phyloP scores from a whole-genome alignment of 202 grass and related monocot species.

The Schoenoplectus triqueter region DNA sequence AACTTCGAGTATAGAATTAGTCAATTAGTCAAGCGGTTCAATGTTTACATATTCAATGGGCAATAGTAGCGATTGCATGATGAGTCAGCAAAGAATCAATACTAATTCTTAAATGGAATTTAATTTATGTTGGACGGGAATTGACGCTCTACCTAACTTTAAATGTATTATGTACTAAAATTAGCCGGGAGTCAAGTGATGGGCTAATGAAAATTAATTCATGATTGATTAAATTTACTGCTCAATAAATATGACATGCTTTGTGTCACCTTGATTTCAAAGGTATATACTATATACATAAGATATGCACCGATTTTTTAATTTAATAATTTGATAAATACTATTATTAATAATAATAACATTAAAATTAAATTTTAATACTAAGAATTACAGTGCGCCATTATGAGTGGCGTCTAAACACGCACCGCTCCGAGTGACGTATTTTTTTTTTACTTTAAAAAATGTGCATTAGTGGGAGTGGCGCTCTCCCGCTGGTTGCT shows the following conservation, averaged over 20 bases:
- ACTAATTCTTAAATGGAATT: not conserved
- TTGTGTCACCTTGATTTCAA: not conserved
- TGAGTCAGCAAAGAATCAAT: not conserved
- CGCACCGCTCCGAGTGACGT: too few species aligned
- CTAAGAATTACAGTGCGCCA: too few species aligned
- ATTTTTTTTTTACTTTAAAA: too few species aligned
- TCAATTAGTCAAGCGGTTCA: not conserved
- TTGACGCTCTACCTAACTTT: not conserved
- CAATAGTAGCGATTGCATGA: not conserved
- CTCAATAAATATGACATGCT: not conserved
- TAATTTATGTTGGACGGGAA: not conserved
- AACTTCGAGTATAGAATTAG: not conserved
- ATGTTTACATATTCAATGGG: not conserved
- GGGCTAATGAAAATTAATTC: not conserved
- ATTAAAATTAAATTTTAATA: too few species aligned
- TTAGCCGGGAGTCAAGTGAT: not conserved
- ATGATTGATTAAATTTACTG: not conserved
- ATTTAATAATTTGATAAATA: too few species aligned
- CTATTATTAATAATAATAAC: too few species aligned
- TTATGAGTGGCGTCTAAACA: too few species aligned
- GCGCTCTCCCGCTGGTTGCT: too few species aligned
- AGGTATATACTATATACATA: not conserved
- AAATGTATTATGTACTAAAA: not conserved
- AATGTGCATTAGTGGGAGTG: too few species aligned
- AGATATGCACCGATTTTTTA: too few species aligned